Percentiles rank a stretch among this genome's conserved stretches.
phyloP scores from a whole-genome alignment of 805 yeast genomes.

The Kazachstania martiniae region DNA sequence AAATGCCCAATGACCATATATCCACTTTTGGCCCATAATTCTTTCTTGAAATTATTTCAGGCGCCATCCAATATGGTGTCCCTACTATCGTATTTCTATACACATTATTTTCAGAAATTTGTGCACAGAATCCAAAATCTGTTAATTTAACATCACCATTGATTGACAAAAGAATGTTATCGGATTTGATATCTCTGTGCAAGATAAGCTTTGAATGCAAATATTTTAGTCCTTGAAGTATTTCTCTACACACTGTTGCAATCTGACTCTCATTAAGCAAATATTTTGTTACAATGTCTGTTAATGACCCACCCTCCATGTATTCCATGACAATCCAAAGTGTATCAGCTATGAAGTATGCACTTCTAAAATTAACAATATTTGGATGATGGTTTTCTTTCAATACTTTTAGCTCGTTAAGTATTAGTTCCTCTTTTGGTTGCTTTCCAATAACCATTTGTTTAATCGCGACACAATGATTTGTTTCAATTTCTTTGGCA shows the following conservation, averaged over 20 bases:
- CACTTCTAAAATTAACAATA: slow-evolving; percentile 85
- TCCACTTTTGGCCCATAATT: slow-evolving; percentile 95
- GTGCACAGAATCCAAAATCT: slow-evolving; percentile 94
- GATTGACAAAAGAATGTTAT: slow-evolving; percentile 71
- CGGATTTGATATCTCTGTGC: slow-evolving; percentile 92
- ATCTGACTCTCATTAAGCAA: slow-evolving; percentile 89
- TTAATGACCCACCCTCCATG: slow-evolving; percentile 95
- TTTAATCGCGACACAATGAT: slow-evolving; percentile 74
- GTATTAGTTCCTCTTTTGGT: slow-evolving; percentile 88
- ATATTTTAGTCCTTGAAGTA: slow-evolving; percentile 73
- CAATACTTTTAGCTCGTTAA: slow-evolving; percentile 92
- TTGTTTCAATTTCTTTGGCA: slow-evolving; percentile 52
- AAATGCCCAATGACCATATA: slow-evolving; percentile 94
- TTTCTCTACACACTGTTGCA: slow-evolving; percentile 88
- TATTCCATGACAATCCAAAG: slow-evolving; percentile 97
- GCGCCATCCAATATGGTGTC: slow-evolving; percentile 99
- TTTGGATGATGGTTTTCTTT: slow-evolving; percentile 79
- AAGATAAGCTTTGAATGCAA: slow-evolving; percentile 85
- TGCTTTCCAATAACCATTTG: slow-evolving; percentile 91
- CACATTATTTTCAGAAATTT: slow-evolving; percentile 62
- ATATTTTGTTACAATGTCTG: slow-evolving; percentile 84
- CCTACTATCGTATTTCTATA: slow-evolving; percentile 98
- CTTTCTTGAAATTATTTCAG: slow-evolving; percentile 87
- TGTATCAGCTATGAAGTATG: slow-evolving; percentile 62
- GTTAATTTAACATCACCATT: slow-evolving; percentile 86